These are phyloP conservation scores for Orbilia javanica DNA, from an alignment of 2,329 filamentous ascomycete species.

Conservation along the genomic window DNA sequence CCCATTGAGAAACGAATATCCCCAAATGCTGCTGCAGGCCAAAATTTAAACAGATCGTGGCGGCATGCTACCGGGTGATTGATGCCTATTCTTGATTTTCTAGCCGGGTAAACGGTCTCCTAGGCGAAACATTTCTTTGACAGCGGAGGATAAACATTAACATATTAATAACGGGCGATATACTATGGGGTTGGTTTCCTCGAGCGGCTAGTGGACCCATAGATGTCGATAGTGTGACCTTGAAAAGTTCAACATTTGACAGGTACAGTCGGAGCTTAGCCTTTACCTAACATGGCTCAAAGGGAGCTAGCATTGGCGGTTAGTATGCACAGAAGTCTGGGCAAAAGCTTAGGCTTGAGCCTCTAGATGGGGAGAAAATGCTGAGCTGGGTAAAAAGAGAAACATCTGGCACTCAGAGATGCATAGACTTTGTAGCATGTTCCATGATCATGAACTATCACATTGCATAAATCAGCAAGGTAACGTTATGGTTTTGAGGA, in stretches of 20 bases:
- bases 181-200: background rate
- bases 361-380: background rate
- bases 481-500: background rate
- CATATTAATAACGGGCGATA: background rate
- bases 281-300: background rate
- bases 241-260: slow-evolving; percentile 5
- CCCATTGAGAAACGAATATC: background rate
- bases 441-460: background rate
- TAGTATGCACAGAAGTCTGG: background rate
- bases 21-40: background rate
- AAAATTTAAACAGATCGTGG: background rate
- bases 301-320: background rate
- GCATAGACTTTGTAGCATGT: no score
- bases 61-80: background rate
- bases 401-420: no score
- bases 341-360: slow-evolving; percentile 14
- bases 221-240: background rate
- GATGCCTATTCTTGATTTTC: background rate
- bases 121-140: background rate
- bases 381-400: background rate
- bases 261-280: slow-evolving; percentile 13
- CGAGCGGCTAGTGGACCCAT: background rate
- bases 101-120: background rate
- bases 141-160: background rate
- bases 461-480: background rate